These are phyloP conservation scores for Dipteronia dyeriana DNA, from an alignment of 345 rosid species.

Conservation along the genomic window DNA sequence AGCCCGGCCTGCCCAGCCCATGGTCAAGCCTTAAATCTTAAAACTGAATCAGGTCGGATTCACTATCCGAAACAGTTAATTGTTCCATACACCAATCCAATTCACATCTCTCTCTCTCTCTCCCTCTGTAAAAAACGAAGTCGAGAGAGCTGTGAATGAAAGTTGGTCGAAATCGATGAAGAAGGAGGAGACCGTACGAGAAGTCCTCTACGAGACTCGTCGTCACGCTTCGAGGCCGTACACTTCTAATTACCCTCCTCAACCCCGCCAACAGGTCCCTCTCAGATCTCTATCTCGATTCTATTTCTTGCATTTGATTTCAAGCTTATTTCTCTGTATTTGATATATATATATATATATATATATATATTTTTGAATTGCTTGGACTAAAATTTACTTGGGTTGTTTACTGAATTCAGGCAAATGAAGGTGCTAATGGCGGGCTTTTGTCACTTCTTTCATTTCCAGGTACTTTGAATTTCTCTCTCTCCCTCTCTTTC, in stretches of 20 bases:
- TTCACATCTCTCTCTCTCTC: conserved; percentile 3
- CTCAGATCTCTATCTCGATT: conserved; percentile 9
- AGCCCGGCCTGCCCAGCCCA: too few relatives aligned
- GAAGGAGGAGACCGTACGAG: conserved; percentile 37
- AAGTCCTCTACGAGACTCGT: conserved; percentile 70
- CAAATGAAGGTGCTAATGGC: conserved; percentile 43
- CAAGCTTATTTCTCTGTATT: background rate
- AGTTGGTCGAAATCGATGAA: conserved; percentile 4
- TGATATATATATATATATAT: too few relatives aligned
- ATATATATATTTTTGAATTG: too few relatives aligned
- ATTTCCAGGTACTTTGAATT: conserved; percentile 37
- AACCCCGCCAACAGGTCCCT: conserved; percentile 49
- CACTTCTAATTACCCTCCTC: conserved; percentile 72
- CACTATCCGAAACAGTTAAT: too few relatives aligned
- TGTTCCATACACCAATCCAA: too few relatives aligned
- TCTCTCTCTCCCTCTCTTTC: too few relatives aligned
- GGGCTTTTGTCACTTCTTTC: conserved; percentile 56
- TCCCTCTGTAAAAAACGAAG: background rate
- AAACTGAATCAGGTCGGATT: too few relatives aligned
- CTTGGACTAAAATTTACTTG: background rate
- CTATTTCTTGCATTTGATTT: background rate
- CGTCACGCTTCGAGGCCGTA: conserved; percentile 64
- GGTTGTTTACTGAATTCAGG: conserved; percentile 37
- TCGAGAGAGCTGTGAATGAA: too few relatives aligned
- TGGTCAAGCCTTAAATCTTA: too few relatives aligned